Evolutionary conservation across 2,329 filamentous ascomycete species (phyloP).

Genomic region (Gaeumannomyces tritici): DNA sequence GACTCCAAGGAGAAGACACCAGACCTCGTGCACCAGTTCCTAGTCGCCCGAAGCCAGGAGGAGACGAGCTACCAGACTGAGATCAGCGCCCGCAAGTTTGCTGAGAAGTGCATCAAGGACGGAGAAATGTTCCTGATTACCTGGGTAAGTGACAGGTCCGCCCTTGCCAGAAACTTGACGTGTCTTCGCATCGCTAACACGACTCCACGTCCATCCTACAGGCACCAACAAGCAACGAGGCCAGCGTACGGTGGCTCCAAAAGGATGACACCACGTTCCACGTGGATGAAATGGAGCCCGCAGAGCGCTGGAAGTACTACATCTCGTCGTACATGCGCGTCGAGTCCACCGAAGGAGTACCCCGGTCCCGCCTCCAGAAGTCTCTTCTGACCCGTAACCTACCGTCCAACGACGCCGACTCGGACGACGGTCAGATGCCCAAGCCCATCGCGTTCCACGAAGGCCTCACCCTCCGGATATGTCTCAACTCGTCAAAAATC

Average conservation of each 20-base stretch:
- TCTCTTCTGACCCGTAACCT: slow-evolving; percentile 64
- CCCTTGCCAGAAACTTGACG: slow-evolving; percentile 4
- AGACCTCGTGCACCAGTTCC: slow-evolving; percentile 82
- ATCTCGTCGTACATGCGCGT: slow-evolving; percentile 84
- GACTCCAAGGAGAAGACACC: slow-evolving; percentile 90
- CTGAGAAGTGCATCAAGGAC: slow-evolving; percentile 88
- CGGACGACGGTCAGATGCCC: slow-evolving; percentile 52
- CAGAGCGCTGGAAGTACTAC: slow-evolving; percentile 88
- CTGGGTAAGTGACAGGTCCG: slow-evolving; percentile 57
- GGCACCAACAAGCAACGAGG: slow-evolving; percentile 59
- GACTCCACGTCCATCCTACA: slow-evolving; percentile 20
- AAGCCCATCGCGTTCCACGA: slow-evolving; percentile 56
- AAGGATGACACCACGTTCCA: slow-evolving; percentile 71
- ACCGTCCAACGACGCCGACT: slow-evolving; percentile 51
- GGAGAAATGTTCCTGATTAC: slow-evolving; percentile 83
- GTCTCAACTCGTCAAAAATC: slow-evolving; percentile 69
- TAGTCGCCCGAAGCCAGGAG: slow-evolving; percentile 69
- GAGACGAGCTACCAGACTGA: slow-evolving; percentile 86
- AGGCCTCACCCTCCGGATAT: slow-evolving; percentile 62
- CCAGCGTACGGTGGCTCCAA: slow-evolving; percentile 62
- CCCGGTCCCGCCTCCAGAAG: slow-evolving; percentile 54
- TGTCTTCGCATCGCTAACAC: slow-evolving; percentile 8
- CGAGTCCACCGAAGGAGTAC: slow-evolving; percentile 76
- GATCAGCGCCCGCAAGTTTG: slow-evolving; percentile 82
- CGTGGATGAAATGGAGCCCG: slow-evolving; percentile 76